These are phyloP conservation scores for Emericellopsis terricola DNA, from an alignment of 495 filamentous ascomycete genomes.

Conservation along the genomic window DNA sequence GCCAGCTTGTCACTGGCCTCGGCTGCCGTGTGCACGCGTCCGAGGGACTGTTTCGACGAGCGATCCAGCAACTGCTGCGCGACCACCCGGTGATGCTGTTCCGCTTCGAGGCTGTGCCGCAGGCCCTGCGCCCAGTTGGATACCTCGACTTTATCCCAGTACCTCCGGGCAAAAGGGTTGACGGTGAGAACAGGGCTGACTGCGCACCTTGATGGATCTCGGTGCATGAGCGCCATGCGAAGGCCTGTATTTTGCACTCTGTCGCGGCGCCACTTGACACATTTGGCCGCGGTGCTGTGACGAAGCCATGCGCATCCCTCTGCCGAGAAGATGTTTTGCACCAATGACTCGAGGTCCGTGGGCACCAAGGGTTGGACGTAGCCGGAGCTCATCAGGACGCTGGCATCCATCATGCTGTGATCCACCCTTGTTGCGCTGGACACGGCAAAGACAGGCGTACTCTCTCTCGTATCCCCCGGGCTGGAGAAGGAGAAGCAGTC, in stretches of 20 bases:
- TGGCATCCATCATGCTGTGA: slow-evolving; percentile 84
- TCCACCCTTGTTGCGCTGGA: slow-evolving; percentile 66
- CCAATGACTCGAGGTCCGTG: slow-evolving; percentile 57
- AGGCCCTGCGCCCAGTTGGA: slow-evolving; percentile 2
- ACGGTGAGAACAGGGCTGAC: not conserved
- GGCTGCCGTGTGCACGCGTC: too few species aligned
- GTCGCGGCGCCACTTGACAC: slow-evolving; percentile 42
- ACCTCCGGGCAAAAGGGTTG: not conserved
- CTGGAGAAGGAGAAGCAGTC: slow-evolving; percentile 50
- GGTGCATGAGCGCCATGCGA: not conserved
- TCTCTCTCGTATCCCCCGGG: slow-evolving; percentile 10
- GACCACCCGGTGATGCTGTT: not conserved
- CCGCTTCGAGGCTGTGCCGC: slow-evolving; percentile 1
- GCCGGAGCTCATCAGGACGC: slow-evolving; percentile 81
- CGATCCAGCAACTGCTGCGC: too few species aligned
- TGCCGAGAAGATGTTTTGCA: slow-evolving; percentile 56
- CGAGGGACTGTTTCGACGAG: too few species aligned
- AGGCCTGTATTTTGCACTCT: not conserved
- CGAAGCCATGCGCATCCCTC: slow-evolving; percentile 76
- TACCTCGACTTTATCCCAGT: slow-evolving; percentile 1
- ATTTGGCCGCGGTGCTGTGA: slow-evolving; percentile 74
- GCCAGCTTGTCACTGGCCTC: too few species aligned
- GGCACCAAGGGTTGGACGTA: slow-evolving; percentile 71
- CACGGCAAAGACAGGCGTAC: slow-evolving; percentile 48
- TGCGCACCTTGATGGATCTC: not conserved